phyloP scores from a whole-genome alignment of 495 filamentous ascomycete species.

The Hypoxylon subgilvum region DNA sequence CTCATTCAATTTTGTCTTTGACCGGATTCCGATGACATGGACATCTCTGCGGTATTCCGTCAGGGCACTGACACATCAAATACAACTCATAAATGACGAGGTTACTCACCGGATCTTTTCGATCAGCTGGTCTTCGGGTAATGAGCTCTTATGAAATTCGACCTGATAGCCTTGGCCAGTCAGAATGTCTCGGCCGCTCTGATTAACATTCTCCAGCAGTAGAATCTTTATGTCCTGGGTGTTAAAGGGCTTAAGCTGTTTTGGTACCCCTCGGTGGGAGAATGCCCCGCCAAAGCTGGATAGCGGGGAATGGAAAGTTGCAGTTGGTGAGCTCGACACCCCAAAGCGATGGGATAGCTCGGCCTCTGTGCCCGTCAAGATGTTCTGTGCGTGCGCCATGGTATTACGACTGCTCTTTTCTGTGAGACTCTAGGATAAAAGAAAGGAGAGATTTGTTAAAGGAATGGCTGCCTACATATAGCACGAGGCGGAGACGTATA shows the following conservation, averaged over 20 bases:
- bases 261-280: slow-evolving; percentile 51
- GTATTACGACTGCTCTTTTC: slow-evolving; percentile 11
- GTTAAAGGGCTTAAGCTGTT: slow-evolving; percentile 93
- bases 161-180: slow-evolving; percentile 92
- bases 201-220: slow-evolving; percentile 93
- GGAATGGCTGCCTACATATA: slow-evolving; percentile 17
- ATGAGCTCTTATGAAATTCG: slow-evolving; percentile 83
- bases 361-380: slow-evolving; percentile 14
- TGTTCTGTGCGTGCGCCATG: slow-evolving; percentile 41
- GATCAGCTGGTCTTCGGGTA: slow-evolving; percentile 92
- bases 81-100: slow-evolving; percentile 11
- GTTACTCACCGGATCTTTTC: slow-evolving; percentile 86
- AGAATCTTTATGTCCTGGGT: slow-evolving; percentile 95
- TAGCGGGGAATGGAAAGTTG: slow-evolving; percentile 65
- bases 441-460: neutral
- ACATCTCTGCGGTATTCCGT: slow-evolving; percentile 68
- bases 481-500: neutral
- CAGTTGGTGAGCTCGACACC: slow-evolving; percentile 65
- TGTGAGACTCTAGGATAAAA: neutral
- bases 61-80: slow-evolving; percentile 15
- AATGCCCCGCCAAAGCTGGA: slow-evolving; percentile 55
- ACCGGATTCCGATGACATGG: slow-evolving; percentile 97
- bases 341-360: slow-evolving; percentile 55
- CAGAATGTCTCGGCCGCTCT: slow-evolving; percentile 83
- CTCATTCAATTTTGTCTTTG: slow-evolving; percentile 92